A percentile compares a stretch with the other conserved stretches of the same genome.
Evolutionary conservation across 148 eudicot species (phyloP).

Genomic region (Rhododendron vialii): DNA sequence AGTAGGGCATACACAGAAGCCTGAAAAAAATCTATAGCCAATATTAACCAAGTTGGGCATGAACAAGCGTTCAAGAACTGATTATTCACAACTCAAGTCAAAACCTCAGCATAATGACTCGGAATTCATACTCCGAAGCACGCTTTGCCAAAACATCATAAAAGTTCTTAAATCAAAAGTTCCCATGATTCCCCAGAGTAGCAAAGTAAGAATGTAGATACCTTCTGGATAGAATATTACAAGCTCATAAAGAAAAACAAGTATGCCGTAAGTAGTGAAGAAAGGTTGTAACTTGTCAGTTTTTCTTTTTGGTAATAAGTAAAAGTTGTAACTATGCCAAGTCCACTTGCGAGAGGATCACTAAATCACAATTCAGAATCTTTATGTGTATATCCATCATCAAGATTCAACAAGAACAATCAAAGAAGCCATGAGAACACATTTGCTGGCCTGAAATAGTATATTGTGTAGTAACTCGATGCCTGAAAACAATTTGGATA

Average conservation of each 20-base stretch:
- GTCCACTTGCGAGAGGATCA: neutral
- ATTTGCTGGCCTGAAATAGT: neutral
- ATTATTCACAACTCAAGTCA: neutral
- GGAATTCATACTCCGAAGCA: neutral
- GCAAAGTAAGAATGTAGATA: neutral
- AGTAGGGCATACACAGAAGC: conserved; percentile 79
- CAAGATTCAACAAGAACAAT: conserved; percentile 4
- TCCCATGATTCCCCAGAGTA: neutral
- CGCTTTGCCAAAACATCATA: neutral
- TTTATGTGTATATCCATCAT: neutral
- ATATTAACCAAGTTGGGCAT: conserved; percentile 4
- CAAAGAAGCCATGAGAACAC: neutral
- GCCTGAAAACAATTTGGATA: neutral
- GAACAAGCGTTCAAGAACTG: neutral
- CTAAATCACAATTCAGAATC: neutral
- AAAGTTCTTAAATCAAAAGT: neutral
- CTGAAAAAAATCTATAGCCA: conserved; percentile 36
- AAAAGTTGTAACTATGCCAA: neutral
- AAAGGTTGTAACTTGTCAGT: neutral
- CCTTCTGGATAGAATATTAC: neutral
- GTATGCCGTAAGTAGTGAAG: neutral
- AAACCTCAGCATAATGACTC: neutral
- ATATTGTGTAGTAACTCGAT: neutral
- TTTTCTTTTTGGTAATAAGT: neutral
- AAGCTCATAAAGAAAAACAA: neutral